Conservation (phyloP, 345 rosid species). For the Citropsis articulata region DNA sequence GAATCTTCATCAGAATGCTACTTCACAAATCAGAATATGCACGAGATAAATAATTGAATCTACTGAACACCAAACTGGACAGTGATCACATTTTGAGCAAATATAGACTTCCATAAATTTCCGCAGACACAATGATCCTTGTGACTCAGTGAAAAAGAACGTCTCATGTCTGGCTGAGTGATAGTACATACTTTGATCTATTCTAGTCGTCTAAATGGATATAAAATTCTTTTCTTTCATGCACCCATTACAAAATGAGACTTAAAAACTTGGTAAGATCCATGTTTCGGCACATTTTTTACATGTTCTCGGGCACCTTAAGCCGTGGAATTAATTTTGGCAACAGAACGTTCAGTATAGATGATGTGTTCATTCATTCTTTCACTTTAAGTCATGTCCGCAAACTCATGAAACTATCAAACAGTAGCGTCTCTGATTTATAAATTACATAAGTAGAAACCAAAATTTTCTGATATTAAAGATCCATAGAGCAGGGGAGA, state of each 20-base stretch:
- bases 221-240: neutral
- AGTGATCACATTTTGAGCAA: neutral
- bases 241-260: neutral
- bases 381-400: neutral
- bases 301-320: neutral
- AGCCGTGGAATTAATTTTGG: neutral
- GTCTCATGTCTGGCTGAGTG: neutral
- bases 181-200: neutral
- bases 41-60: neutral
- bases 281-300: neutral
- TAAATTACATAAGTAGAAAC: neutral
- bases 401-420: neutral
- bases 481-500: neutral
- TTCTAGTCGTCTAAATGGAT: neutral
- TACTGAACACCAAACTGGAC: neutral
- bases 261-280: neutral
- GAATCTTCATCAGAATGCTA: conserved; percentile 12
- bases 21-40: neutral
- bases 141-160: neutral
- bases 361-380: neutral
- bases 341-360: neutral
- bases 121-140: neutral
- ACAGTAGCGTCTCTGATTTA: neutral
- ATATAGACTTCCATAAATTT: neutral
- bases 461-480: neutral